Evolutionary conservation across 495 filamentous ascomycete species (phyloP).

Genomic region (Penicillium longicatenatum): DNA sequence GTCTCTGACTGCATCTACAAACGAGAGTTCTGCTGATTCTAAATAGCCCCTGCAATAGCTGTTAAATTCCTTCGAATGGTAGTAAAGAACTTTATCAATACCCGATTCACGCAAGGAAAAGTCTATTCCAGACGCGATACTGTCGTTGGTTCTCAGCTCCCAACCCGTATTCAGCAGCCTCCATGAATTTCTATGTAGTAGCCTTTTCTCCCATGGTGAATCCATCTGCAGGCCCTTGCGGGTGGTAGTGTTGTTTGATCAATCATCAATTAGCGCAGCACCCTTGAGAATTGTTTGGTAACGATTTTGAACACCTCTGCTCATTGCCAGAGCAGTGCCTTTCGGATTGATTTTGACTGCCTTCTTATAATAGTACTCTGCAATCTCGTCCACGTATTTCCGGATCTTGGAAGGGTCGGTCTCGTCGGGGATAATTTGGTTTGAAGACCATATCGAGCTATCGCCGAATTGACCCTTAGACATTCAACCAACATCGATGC

Average conservation of each 20-base stretch:
- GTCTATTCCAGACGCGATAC: slow-evolving; percentile 25
- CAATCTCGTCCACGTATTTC: slow-evolving; percentile 11
- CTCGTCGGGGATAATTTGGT: slow-evolving; percentile 2
- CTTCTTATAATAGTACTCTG: slow-evolving; percentile 14
- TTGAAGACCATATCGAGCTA: slow-evolving; percentile 13
- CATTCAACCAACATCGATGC: slow-evolving; percentile 14
- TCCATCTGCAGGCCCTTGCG: slow-evolving; percentile 22
- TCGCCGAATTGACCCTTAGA: slow-evolving; percentile 9
- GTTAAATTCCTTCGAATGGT: slow-evolving; percentile 26
- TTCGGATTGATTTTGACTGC: slow-evolving; percentile 18
- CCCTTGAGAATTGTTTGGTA: slow-evolving; percentile 25
- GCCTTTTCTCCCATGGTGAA: slow-evolving; percentile 29
- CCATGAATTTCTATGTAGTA: slow-evolving; percentile 24
- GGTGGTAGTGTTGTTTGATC: slow-evolving; percentile 19
- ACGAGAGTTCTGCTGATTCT: slow-evolving; percentile 9
- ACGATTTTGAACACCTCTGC: slow-evolving; percentile 15
- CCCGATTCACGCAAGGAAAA: slow-evolving; percentile 21
- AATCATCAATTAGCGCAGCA: slow-evolving; percentile 17
- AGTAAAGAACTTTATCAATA: slow-evolving; percentile 21
- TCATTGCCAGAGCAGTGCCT: slow-evolving; percentile 12
- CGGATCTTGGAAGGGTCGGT: slow-evolving; percentile 14
- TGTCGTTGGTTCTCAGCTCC: slow-evolving; percentile 21
- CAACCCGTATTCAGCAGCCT: slow-evolving; percentile 17
- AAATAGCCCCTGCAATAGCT: slow-evolving; percentile 20
- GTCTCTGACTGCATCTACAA: slow-evolving; percentile 21